Base-by-base conservation (phyloP, 441 rosid genomes). In the Syzygium malaccense region DNA sequence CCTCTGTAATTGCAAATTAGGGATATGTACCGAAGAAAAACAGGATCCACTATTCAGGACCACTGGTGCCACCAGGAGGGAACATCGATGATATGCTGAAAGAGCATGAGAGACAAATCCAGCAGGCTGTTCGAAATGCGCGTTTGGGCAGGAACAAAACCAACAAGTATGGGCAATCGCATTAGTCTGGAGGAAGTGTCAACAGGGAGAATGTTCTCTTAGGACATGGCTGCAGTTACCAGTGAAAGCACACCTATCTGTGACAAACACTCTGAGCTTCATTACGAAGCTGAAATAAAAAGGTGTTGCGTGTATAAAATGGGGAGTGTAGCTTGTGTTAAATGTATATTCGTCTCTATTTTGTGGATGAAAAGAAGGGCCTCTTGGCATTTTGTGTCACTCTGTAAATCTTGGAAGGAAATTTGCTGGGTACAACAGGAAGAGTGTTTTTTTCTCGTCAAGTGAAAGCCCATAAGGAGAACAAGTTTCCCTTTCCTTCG, bases 61-160 rank as follows among this genome's bases (percentile, higher is more conserved):
- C 99, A 20, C 88, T 98, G 93, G 93, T 97, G 94, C 96, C 99
- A 89, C 95, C 96, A 1, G 99, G 99, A 49, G 98, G 97, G 86
- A 97, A 97, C 94, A 93, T 96, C 14, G 99, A 98, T 14, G 99
- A 97, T 55, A 90, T 96, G 88, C 93, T 98, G 5, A 96, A 91
- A 91, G 99, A 96, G 85, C 99, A 98, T 84, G 99, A 97, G 92
- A 96, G 97, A 90, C 98, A 95, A 91, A 96, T 98, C 91, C 99
- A 96, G 90, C 96, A 96, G 30, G 99, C 99, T 71, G 98, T 98
- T 58, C 95, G 98, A 14, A 95, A 95, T 92, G 94, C 98, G 0
- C 93, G 98, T 25, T 88, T 93, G 30, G 99, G 95, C 88, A 96
- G 95, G 89, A 93, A 93, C 3, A 94, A 92, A 87, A 92, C 94